These are phyloP conservation scores for Ceratobasidium sp. DNA, from an alignment of 1,284 basidiomycete species.

Conservation along the genomic window DNA sequence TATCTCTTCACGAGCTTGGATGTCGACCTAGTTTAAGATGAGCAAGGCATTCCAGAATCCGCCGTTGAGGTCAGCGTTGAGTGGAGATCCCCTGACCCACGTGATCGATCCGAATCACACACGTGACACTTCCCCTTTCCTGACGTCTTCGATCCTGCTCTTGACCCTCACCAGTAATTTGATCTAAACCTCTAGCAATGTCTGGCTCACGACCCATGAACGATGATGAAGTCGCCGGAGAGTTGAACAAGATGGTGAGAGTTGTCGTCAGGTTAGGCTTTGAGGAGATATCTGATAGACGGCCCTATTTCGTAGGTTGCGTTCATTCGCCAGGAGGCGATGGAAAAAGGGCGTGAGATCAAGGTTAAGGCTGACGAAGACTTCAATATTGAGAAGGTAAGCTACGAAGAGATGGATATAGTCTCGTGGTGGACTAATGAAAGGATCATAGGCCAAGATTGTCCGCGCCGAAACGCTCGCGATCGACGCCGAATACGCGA, in stretches of 20 bases:
- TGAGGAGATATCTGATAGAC: conserved; percentile 13
- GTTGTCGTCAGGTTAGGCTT: conserved; percentile 5
- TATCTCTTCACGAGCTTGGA: no score
- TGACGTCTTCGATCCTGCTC: conserved; percentile 37
- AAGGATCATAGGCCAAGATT: conserved; percentile 81
- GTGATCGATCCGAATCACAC: background rate
- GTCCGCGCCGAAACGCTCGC: conserved; percentile 94
- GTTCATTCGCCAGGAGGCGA: conserved; percentile 96
- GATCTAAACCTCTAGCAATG: conserved; percentile 62
- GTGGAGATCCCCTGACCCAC: background rate
- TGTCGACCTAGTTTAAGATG: no score
- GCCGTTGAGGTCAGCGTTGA: background rate
- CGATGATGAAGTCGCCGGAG: conserved; percentile 95
- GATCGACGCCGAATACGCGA: conserved; percentile 92
- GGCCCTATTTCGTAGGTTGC: conserved; percentile 73
- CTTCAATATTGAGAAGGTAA: conserved; percentile 96
- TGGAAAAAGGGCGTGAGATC: conserved; percentile 97
- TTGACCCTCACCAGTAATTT: conserved; percentile 19
- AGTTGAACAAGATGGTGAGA: conserved; percentile 99
- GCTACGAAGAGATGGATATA: conserved; percentile 29
- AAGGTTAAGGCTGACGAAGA: conserved; percentile 97
- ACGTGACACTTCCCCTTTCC: conserved; percentile 33
- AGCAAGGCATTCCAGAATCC: background rate
- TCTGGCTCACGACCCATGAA: conserved; percentile 76
- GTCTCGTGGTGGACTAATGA: background rate